Base-by-base conservation (phyloP, 1,284 basidiomycete genomes). In the Inonotus obliquus region DNA sequence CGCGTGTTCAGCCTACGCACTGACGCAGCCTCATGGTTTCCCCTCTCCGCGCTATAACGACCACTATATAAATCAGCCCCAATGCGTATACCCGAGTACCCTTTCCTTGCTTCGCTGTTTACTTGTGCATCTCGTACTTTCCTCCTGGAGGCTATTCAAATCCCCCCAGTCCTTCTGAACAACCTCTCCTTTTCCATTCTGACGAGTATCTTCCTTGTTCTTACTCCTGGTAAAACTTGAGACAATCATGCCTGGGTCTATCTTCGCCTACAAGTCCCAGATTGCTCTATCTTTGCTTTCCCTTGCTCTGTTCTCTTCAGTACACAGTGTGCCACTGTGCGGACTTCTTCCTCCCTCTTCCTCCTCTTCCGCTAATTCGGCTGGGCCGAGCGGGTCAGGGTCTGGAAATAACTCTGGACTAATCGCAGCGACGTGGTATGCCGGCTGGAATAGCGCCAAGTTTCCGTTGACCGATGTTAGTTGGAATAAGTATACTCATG, bases 401-500 rank as follows among this genome's bases (percentile, higher is more conserved):
- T 11, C 38, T 25, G 1, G 39, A n/a, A 2, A 32, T 38, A 47
- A 14, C 13, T 37, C 39, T 45, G 55, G 67, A 53, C 68, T 67
- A 66, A 69, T 86, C 44, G 69, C 82, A 38, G 76, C 82, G 52
- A 79, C 83, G 21, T 89, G 86, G 86, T 87, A 80, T 67, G 79
- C 86, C 48, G 83, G 84, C 35, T 89, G 84, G 83, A 81, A 84
- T 68, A 67, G 76, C 4, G 63, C 70, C 17, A 74, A 76, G 64
- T 79, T 80, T 67, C 75, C 79, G 0, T 74, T 85, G 49, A 69
- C 75, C 27, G 70, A 78, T 52, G 77, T 89, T 59, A 77, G 76
- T 65, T 89, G 85, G 86, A 66, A 71, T 27, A 80, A 80, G 70
- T 88, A 88, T 71, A 87, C 82, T 2, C 79, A 84, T 66, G 71